Base-by-base conservation (phyloP, 257 asterid species). In the Solanum tacnaense region DNA sequence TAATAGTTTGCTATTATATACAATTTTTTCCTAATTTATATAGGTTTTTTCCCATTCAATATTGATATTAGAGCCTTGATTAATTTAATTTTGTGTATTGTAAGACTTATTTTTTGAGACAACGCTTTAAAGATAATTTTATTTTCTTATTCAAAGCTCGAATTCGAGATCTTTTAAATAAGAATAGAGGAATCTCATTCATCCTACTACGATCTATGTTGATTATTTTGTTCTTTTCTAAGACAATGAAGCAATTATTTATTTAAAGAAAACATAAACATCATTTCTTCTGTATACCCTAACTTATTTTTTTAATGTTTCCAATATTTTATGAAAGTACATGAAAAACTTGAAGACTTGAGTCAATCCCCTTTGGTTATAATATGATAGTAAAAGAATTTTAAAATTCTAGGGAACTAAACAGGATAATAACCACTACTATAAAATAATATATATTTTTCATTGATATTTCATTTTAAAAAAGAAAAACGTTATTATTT, bases 121-220 rank as follows among this genome's bases (percentile, higher is more conserved):
- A 5, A 62, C 1, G 3, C 6, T 62, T 4, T 0, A 0, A 56
- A 56, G 0, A 62, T 2, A 9, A 23, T 3, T 56, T 62, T 39
- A 39, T 9, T 9, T 62, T 4, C 7, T 7, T 60, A 60, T 3
- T 60, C 29, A 8, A 60, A 23, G 3, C 3, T 60, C 3, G 1
- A 60, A 60, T 15, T 7, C 1, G 0, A 21, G 1, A 60, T 9
- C 6, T 23, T 6, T 60, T 2, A 23, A 9, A 5, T 9, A 23
- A 60, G 6, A 9, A 58, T 58, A 1, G 25, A 20, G 6, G 1
- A 60, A 10, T 60, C 2, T 23, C 29, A 23, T 9, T 60, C 15
- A 60, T 23, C 13, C 3, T 0, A 0, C 3, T 2, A 60, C 3
- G 1, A 23, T 62, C 2, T 0, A 10, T 4, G 7, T 62, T 23